phyloP scores from a whole-genome alignment of 2,329 filamentous ascomycete species.

The Grosmannia huntii region DNA sequence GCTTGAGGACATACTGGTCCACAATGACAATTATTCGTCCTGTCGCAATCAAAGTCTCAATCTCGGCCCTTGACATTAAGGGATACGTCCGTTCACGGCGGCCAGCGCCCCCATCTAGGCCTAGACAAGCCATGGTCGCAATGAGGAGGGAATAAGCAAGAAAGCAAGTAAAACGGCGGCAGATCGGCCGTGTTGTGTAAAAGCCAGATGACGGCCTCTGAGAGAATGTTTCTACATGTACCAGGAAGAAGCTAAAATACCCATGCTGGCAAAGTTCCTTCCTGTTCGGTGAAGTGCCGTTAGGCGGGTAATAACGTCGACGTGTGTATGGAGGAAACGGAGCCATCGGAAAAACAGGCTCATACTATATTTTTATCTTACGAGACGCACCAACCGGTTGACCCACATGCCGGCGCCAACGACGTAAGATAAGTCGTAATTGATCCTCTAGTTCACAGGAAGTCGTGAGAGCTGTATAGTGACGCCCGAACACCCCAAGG shows the following conservation, averaged over 20 bases:
- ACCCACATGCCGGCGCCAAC: too few relatives aligned
- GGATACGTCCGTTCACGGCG: slow-evolving; percentile 17
- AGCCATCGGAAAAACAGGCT: not conserved
- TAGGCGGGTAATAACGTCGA: not conserved
- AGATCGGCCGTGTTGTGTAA: not conserved
- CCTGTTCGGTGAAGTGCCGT: not conserved
- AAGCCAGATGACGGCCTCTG: not conserved
- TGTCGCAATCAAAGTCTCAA: slow-evolving; percentile 74
- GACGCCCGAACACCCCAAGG: slow-evolving; percentile 45
- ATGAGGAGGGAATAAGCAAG: not conserved
- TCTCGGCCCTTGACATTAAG: slow-evolving; percentile 35
- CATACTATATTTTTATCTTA: too few relatives aligned
- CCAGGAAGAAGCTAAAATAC: not conserved
- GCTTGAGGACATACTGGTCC: slow-evolving; percentile 69
- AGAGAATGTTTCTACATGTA: not conserved
- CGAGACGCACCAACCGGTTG: too few relatives aligned
- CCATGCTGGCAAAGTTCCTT: not conserved
- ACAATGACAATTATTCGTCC: slow-evolving; percentile 71
- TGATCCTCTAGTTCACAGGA: not conserved
- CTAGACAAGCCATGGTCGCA: not conserved
- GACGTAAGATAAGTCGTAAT: too few relatives aligned
- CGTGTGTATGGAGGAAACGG: not conserved
- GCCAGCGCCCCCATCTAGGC: not conserved
- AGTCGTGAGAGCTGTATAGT: slow-evolving; percentile 11
- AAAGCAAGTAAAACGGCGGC: not conserved